A percentile compares a stretch with the other conserved stretches of the same genome.
Conservation (phyloP, 2,329 filamentous ascomycete genomes). For the Aureobasidium melanogenum region DNA sequence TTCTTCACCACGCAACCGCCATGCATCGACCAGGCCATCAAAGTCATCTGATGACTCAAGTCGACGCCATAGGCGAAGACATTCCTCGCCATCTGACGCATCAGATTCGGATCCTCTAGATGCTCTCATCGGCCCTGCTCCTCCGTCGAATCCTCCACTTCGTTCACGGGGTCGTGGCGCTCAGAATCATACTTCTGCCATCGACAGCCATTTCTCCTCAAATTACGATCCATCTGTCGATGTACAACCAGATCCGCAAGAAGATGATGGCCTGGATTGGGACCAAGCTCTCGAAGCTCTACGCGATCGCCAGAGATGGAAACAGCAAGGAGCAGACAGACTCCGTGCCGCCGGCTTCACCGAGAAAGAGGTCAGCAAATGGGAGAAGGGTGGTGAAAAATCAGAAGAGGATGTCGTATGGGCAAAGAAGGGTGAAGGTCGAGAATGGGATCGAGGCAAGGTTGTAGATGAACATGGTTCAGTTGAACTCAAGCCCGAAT, state of each 20-base stretch:
- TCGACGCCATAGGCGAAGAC: background rate
- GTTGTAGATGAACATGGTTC: conserved; percentile 42
- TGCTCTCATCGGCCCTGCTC: conserved; percentile 63
- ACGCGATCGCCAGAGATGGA: conserved; percentile 71
- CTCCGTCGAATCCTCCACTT: conserved; percentile 39
- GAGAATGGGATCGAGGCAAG: conserved; percentile 62
- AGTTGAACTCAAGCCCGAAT: conserved; percentile 10
- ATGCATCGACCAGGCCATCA: background rate
- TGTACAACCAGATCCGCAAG: conserved; percentile 28
- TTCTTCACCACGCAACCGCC: background rate
- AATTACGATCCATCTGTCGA: conserved; percentile 51
- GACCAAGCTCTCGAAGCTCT: conserved; percentile 69
- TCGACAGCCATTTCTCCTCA: conserved; percentile 71
- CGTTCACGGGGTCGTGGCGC: conserved; percentile 63
- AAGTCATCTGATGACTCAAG: background rate
- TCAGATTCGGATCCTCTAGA: conserved; percentile 62
- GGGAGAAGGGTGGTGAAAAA: conserved; percentile 56
- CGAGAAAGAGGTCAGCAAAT: conserved; percentile 63
- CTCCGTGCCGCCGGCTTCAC: conserved; percentile 70
- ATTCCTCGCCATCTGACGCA: conserved; percentile 6
- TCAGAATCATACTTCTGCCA: conserved; percentile 49
- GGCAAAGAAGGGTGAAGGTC: conserved; percentile 39
- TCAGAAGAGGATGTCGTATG: conserved; percentile 40
- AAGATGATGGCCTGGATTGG: conserved; percentile 55
- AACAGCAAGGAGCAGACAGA: conserved; percentile 64